A percentile compares a stretch with the other conserved stretches of the same genome.
Conservation (phyloP, 441 rosid genomes). For the Arabidopsis lyrata region DNA sequence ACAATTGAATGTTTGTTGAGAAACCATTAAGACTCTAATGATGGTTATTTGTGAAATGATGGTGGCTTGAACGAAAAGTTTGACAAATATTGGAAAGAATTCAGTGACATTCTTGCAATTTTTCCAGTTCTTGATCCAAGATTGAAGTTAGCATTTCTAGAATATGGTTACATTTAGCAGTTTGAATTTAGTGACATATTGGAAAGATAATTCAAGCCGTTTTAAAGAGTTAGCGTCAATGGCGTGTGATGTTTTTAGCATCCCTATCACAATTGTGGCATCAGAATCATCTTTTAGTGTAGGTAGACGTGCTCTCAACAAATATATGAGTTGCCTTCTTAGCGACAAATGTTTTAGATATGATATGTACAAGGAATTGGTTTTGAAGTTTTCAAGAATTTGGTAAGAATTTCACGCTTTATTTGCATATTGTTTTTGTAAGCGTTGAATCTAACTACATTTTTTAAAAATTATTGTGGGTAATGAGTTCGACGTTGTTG, state of each 20-base stretch:
- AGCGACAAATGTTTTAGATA: not conserved
- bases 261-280: not conserved
- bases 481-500: too few relatives aligned
- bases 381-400: not conserved
- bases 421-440: not conserved
- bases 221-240: not conserved
- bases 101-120: conserved; percentile 6
- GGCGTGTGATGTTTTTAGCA: not conserved
- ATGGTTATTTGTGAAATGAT: not conserved
- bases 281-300: not conserved
- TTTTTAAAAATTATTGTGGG: too few relatives aligned
- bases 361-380: not conserved
- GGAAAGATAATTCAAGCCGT: not conserved
- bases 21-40: not conserved
- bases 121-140: not conserved
- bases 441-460: too few relatives aligned
- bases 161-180: not conserved
- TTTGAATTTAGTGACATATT: not conserved
- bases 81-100: conserved; percentile 6
- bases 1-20: not conserved
- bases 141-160: not conserved
- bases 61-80: not conserved
- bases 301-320: not conserved
- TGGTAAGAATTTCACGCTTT: not conserved
- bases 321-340: not conserved